These are phyloP conservation scores for Paramecium sexaurelia DNA, from an alignment of 73 alveolate genomes.

Conservation along the genomic window DNA sequence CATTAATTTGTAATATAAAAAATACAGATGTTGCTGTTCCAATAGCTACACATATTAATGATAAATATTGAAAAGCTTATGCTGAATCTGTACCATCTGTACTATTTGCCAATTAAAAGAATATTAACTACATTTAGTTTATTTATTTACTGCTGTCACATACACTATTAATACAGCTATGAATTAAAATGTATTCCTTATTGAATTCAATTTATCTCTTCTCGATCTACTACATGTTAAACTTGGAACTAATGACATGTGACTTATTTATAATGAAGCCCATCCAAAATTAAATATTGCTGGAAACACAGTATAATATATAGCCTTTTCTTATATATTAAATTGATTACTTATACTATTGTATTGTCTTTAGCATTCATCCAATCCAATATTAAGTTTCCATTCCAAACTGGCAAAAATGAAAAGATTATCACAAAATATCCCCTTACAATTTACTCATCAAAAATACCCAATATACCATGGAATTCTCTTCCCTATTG, in stretches of 20 bases:
- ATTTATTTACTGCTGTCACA: slow-evolving; percentile 48
- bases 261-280: slow-evolving; percentile 73
- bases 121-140: neutral
- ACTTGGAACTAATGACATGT: slow-evolving; percentile 73
- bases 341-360: neutral
- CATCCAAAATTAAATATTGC: slow-evolving; percentile 72
- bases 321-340: neutral
- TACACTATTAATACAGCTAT: slow-evolving; percentile 66
- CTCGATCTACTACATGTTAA: slow-evolving; percentile 70
- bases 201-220: slow-evolving; percentile 68
- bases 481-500: slow-evolving; percentile 84
- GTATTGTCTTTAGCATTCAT: neutral
- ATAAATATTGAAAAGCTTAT: slow-evolving; percentile 53
- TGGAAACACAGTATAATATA: slow-evolving; percentile 54
- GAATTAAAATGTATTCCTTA: slow-evolving; percentile 70
- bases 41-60: slow-evolving; percentile 25
- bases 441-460: neutral
- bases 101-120: slow-evolving; percentile 31
- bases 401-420: slow-evolving; percentile 68
- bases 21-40: slow-evolving; percentile 59
- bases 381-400: neutral
- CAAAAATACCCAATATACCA: slow-evolving; percentile 81
- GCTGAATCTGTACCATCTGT: slow-evolving; percentile 48
- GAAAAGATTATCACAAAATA: slow-evolving; percentile 63
- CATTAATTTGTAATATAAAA: slow-evolving; percentile 65